Evolutionary conservation across 2,329 filamentous ascomycete genomes (phyloP).

Genomic region (Calonectria ilicicola): DNA sequence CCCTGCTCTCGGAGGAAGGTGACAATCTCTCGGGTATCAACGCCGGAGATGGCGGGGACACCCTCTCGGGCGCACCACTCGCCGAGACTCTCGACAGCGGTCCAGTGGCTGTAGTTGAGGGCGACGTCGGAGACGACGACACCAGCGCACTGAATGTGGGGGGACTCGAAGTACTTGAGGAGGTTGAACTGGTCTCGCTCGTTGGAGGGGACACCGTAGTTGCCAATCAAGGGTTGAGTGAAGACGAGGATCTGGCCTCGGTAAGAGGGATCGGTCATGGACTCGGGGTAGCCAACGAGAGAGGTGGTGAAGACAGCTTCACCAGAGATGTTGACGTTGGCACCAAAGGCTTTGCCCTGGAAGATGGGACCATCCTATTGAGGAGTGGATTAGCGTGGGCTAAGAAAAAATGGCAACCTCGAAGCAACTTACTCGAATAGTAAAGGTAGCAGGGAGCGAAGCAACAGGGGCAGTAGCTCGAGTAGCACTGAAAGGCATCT

Average conservation of each 20-base stretch:
- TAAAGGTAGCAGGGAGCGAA: constrained; percentile 79
- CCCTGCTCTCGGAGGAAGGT: constrained; percentile 96
- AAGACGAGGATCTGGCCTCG: constrained; percentile 97
- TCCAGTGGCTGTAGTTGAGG: constrained; percentile 97
- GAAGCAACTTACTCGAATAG: constrained; percentile 78
- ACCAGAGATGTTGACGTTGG: constrained; percentile 95
- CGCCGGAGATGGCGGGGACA: constrained; percentile 94
- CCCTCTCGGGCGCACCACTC: constrained; percentile 98
- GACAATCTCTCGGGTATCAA: constrained; percentile 97
- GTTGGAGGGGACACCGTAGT: constrained; percentile 94
- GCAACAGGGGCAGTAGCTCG: constrained; percentile 74
- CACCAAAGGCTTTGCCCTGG: constrained; percentile 95
- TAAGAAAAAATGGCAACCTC: background rate
- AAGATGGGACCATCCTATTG: constrained; percentile 90
- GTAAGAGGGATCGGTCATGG: constrained; percentile 88
- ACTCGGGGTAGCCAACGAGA: constrained; percentile 97
- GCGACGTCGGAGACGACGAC: constrained; percentile 97
- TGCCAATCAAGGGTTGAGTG: constrained; percentile 97
- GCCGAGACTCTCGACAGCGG: constrained; percentile 91
- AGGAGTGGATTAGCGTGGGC: constrained; percentile 22
- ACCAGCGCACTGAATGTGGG: constrained; percentile 95
- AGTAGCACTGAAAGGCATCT: constrained; percentile 69
- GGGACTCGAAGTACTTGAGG: constrained; percentile 97
- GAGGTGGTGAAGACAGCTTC: constrained; percentile 99
- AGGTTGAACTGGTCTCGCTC: constrained; percentile 89